phyloP scores from a whole-genome alignment of 2,329 filamentous ascomycete genomes.

The Fusarium sp. region DNA sequence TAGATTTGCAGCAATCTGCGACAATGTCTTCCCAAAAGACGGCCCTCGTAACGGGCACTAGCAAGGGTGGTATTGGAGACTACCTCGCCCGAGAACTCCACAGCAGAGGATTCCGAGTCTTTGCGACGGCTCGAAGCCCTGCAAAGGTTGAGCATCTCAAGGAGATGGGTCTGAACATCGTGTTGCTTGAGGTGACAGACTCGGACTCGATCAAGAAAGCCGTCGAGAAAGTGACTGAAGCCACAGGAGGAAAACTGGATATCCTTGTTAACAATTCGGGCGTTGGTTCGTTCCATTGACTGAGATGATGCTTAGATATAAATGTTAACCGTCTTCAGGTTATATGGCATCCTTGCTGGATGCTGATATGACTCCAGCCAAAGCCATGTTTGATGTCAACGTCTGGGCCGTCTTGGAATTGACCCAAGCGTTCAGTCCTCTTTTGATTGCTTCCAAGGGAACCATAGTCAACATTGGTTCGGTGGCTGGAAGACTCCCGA shows the following conservation, averaged over 20 bases:
- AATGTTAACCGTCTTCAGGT: slow-evolving; percentile 9
- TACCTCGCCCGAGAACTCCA: slow-evolving; percentile 53
- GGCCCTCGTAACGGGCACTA: slow-evolving; percentile 53
- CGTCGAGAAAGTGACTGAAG: slow-evolving; percentile 45
- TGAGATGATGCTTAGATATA: slow-evolving; percentile 14
- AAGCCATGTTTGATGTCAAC: slow-evolving; percentile 50
- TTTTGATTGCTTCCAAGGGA: slow-evolving; percentile 47
- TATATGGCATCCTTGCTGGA: slow-evolving; percentile 38
- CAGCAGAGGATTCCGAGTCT: slow-evolving; percentile 49
- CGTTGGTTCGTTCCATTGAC: slow-evolving; percentile 33
- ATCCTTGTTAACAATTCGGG: slow-evolving; percentile 58
- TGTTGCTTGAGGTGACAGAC: slow-evolving; percentile 55
- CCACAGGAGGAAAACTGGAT: slow-evolving; percentile 52
- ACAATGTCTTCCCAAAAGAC: slow-evolving; percentile 26
- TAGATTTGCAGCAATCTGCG: not conserved
- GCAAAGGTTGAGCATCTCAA: slow-evolving; percentile 47
- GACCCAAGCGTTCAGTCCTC: slow-evolving; percentile 51
- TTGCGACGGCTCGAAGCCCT: slow-evolving; percentile 52
- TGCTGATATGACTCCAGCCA: slow-evolving; percentile 29
- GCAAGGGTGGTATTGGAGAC: slow-evolving; percentile 53
- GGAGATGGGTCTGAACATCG: slow-evolving; percentile 48
- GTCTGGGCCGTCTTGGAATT: slow-evolving; percentile 52
- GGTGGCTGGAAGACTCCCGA: slow-evolving; percentile 41
- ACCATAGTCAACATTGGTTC: slow-evolving; percentile 55
- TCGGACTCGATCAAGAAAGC: slow-evolving; percentile 46